phyloP scores from a whole-genome alignment of 352 stramenopile species.

The Pythium oligandrum region DNA sequence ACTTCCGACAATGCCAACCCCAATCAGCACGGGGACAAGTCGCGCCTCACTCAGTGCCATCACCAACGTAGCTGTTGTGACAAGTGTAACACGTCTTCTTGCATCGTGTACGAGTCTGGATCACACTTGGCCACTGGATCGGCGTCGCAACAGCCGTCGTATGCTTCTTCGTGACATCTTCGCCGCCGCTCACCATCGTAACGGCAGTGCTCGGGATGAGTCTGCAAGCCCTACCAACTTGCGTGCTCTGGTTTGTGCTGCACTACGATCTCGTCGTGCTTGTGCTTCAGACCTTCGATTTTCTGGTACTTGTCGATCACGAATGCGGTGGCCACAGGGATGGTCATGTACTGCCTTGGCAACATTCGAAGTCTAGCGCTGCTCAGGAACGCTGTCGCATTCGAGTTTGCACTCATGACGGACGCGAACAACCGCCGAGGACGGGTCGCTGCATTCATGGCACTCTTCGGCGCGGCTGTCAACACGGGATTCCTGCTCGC shows the following conservation, averaged over 20 bases:
- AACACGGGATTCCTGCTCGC: conserved; percentile 5
- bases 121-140: too few species aligned
- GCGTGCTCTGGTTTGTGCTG: conserved; percentile 8
- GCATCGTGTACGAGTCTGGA: too few species aligned
- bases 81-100: conserved; percentile 1
- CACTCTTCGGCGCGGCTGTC: conserved; percentile 8
- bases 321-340: conserved; percentile 7
- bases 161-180: conserved; percentile 2
- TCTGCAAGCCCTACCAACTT: conserved; percentile 10
- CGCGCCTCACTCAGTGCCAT: too few species aligned
- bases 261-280: conserved; percentile 12
- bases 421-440: conserved; percentile 17
- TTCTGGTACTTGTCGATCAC: conserved; percentile 20
- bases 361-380: conserved; percentile 7
- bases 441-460: conserved; percentile 6
- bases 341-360: conserved; percentile 12
- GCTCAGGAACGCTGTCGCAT: conserved; percentile 6
- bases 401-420: conserved; percentile 11
- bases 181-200: not conserved
- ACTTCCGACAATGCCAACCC: too few species aligned
- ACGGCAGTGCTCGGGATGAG: conserved; percentile 2
- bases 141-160: not conserved
- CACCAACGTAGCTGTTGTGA: too few species aligned
- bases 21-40: too few species aligned
- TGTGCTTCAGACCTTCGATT: conserved; percentile 8